A percentile compares a stretch with the other conserved stretches of the same genome.
Evolutionary conservation across 768 basidiomycete species (phyloP).

Genomic region (Cystobasidium ongulense): DNA sequence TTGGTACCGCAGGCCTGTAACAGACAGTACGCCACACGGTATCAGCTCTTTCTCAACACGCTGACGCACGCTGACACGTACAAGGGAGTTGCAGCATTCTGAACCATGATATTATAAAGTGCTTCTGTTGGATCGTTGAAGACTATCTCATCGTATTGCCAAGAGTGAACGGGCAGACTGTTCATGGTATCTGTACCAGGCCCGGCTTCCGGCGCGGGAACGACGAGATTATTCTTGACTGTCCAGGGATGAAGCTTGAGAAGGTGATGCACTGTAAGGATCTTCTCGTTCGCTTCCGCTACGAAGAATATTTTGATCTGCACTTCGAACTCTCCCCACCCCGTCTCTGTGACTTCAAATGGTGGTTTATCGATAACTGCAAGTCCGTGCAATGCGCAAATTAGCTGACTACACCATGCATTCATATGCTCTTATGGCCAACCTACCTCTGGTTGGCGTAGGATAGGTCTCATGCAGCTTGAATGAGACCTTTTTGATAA

Average conservation of each 20-base stretch:
- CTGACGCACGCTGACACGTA: slow-evolving; percentile 45
- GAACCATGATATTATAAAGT: slow-evolving; percentile 70
- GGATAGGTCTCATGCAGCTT: slow-evolving; percentile 94
- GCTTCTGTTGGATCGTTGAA: slow-evolving; percentile 85
- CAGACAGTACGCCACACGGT: no score
- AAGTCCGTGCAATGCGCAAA: background rate
- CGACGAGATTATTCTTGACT: slow-evolving; percentile 33
- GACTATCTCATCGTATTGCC: slow-evolving; percentile 98
- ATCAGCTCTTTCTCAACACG: no score
- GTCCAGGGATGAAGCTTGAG: slow-evolving; percentile 89
- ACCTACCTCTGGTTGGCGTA: slow-evolving; percentile 72
- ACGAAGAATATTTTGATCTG: slow-evolving; percentile 84
- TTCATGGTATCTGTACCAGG: slow-evolving; percentile 28
- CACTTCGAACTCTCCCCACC: slow-evolving; percentile 99
- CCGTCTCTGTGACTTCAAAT: slow-evolving; percentile 91
- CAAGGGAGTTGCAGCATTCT: slow-evolving; percentile 74
- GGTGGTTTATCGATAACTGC: slow-evolving; percentile 84
- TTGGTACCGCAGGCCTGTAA: slow-evolving; percentile 62
- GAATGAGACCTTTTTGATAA: slow-evolving; percentile 93
- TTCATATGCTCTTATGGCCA: background rate
- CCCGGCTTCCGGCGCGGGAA: slow-evolving; percentile 2
- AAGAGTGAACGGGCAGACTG: slow-evolving; percentile 62
- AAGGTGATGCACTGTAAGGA: slow-evolving; percentile 77
- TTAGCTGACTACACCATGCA: no score
- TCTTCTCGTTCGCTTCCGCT: slow-evolving; percentile 81